A percentile compares a stretch with the other conserved stretches of the same genome.
Evolutionary conservation across 768 basidiomycete genomes (phyloP).

Genomic region (Tephrocybe sp.): DNA sequence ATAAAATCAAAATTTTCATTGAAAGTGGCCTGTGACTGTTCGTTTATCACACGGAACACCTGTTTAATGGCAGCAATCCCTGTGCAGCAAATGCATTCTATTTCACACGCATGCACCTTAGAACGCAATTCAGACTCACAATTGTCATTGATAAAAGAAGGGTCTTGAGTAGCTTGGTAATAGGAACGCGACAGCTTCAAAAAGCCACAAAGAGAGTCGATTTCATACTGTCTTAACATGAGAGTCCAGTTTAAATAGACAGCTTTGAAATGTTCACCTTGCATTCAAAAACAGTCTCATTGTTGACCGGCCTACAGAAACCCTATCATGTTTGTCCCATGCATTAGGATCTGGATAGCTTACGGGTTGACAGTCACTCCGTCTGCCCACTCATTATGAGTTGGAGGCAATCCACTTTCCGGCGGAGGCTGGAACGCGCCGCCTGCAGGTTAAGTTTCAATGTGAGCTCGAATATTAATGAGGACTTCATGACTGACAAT

Average conservation of each 20-base stretch:
- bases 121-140: too few species aligned
- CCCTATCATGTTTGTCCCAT: background rate
- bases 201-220: slow-evolving; percentile 79
- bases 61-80: slow-evolving; percentile 70
- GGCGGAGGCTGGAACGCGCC: slow-evolving; percentile 82
- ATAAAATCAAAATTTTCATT: slow-evolving; percentile 72
- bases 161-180: slow-evolving; percentile 69
- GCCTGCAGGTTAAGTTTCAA: slow-evolving; percentile 33
- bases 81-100: too few species aligned
- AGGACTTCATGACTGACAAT: slow-evolving; percentile 49
- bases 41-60: slow-evolving; percentile 74
- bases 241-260: background rate
- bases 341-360: slow-evolving; percentile 28
- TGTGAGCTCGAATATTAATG: background rate
- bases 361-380: slow-evolving; percentile 75
- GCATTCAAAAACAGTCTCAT: slow-evolving; percentile 78
- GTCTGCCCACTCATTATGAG: slow-evolving; percentile 69
- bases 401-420: slow-evolving; percentile 65
- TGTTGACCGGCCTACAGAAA: slow-evolving; percentile 57
- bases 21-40: slow-evolving; percentile 74
- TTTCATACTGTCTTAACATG: slow-evolving; percentile 55
- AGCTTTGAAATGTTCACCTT: slow-evolving; percentile 45
- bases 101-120: too few species aligned
- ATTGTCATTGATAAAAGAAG: slow-evolving; percentile 68
- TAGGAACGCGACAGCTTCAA: slow-evolving; percentile 76